These are phyloP conservation scores for Kuraishia molischiana DNA, from an alignment of 805 yeast species.

Conservation along the genomic window DNA sequence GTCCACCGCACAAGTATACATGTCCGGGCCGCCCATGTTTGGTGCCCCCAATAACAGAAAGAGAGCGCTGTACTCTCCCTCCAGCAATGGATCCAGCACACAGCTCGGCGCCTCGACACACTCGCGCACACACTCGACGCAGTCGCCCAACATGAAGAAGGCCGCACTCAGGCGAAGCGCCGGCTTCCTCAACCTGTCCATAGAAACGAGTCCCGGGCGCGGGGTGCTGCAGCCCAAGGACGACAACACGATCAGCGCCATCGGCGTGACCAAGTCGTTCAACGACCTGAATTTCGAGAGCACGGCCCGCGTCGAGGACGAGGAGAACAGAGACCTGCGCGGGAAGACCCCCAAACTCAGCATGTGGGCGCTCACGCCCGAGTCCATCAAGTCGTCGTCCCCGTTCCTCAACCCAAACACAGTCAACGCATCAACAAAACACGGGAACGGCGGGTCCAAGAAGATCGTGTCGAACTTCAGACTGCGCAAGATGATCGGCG, in stretches of 20 bases:
- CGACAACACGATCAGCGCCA: slow-evolving; percentile 15
- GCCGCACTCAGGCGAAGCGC: slow-evolving; percentile 38
- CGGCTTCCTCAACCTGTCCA: slow-evolving; percentile 38
- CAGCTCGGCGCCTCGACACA: not conserved
- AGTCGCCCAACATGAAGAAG: slow-evolving; percentile 10
- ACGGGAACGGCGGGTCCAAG: not conserved
- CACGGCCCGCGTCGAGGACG: slow-evolving; percentile 5
- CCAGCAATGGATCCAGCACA: not conserved
- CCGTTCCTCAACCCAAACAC: slow-evolving; percentile 15
- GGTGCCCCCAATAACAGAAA: slow-evolving; percentile 2
- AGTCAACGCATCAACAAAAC: slow-evolving; percentile 8
- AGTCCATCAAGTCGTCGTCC: slow-evolving; percentile 9
- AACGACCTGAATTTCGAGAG: slow-evolving; percentile 20
- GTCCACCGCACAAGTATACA: no score
- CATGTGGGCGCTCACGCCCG: slow-evolving; percentile 7
- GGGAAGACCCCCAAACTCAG: not conserved
- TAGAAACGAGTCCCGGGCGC: slow-evolving; percentile 24
- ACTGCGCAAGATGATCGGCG: slow-evolving; percentile 3
- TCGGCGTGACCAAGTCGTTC: slow-evolving; percentile 22
- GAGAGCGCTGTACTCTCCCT: slow-evolving; percentile 3
- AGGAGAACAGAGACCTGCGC: slow-evolving; percentile 2
- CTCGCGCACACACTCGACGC: not conserved
- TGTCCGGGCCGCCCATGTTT: not conserved
- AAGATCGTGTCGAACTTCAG: slow-evolving; percentile 1
- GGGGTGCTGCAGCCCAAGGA: slow-evolving; percentile 11